Conservation (phyloP, 306 rosid genomes). For the Cucumis cinereus region DNA sequence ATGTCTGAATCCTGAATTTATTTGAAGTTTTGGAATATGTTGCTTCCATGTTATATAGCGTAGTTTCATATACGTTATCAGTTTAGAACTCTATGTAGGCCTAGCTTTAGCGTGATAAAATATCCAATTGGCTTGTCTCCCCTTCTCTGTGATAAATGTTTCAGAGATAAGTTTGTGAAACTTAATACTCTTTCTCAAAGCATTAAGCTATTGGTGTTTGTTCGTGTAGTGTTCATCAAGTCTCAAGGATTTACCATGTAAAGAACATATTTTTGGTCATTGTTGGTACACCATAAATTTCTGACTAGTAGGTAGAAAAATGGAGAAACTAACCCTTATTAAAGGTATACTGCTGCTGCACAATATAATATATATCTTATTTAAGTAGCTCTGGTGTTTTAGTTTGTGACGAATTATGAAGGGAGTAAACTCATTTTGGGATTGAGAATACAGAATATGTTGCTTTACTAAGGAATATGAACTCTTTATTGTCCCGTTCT, state of each 20-base stretch:
- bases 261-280: neutral
- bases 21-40: neutral
- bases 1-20: neutral
- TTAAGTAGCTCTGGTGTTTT: neutral
- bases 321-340: neutral
- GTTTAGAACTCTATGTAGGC: neutral
- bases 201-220: neutral
- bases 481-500: neutral
- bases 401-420: neutral
- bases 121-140: neutral
- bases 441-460: neutral
- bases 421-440: neutral
- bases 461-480: neutral
- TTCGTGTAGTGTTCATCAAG: neutral
- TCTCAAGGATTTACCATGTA: neutral
- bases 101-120: neutral
- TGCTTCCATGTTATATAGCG: neutral
- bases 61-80: neutral
- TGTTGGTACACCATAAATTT: neutral
- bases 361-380: neutral
- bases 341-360: neutral
- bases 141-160: neutral
- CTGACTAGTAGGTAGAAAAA: neutral
- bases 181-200: neutral
- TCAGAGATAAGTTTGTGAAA: neutral